A percentile compares a stretch with the other conserved stretches of the same genome.
These are phyloP conservation scores for Euphorbia tirucalli DNA, from an alignment of 345 rosid genomes.

Conservation along the genomic window DNA sequence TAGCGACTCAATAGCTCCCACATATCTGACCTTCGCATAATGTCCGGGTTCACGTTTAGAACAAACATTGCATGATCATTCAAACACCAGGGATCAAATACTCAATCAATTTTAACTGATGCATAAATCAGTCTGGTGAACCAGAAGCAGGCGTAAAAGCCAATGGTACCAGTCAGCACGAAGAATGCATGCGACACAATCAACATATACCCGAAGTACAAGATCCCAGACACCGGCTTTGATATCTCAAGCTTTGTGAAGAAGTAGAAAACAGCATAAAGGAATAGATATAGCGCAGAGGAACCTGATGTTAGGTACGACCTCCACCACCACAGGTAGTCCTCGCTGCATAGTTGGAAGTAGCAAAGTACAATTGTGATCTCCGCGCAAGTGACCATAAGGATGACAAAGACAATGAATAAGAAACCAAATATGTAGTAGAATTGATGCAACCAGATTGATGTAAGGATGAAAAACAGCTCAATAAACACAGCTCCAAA, in stretches of 20 bases:
- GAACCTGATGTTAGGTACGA: slow-evolving; percentile 88
- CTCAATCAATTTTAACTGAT: slow-evolving; percentile 70
- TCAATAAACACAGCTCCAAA: slow-evolving; percentile 96
- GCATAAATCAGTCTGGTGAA: slow-evolving; percentile 89
- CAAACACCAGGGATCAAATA: neutral
- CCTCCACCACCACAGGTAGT: slow-evolving; percentile 98
- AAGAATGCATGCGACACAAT: slow-evolving; percentile 75
- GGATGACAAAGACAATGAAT: slow-evolving; percentile 75
- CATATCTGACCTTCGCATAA: slow-evolving; percentile 10
- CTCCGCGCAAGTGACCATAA: slow-evolving; percentile 82
- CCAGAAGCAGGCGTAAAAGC: slow-evolving; percentile 92
- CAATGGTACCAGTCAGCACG: slow-evolving; percentile 73
- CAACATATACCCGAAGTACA: slow-evolving; percentile 91
- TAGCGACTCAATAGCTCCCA: neutral
- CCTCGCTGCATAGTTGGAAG: slow-evolving; percentile 94
- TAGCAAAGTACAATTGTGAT: slow-evolving; percentile 89
- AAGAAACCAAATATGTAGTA: slow-evolving; percentile 96
- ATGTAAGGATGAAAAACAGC: slow-evolving; percentile 89
- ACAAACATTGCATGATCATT: neutral
- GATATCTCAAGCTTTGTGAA: slow-evolving; percentile 89
- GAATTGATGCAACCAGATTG: slow-evolving; percentile 89
- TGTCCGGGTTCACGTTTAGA: slow-evolving; percentile 3
- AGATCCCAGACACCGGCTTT: slow-evolving; percentile 65
- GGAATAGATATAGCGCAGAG: slow-evolving; percentile 81
- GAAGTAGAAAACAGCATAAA: slow-evolving; percentile 85